These are phyloP conservation scores for Circinella minor DNA, from an alignment of 371 early-diverging fungal genomes.

Conservation along the genomic window DNA sequence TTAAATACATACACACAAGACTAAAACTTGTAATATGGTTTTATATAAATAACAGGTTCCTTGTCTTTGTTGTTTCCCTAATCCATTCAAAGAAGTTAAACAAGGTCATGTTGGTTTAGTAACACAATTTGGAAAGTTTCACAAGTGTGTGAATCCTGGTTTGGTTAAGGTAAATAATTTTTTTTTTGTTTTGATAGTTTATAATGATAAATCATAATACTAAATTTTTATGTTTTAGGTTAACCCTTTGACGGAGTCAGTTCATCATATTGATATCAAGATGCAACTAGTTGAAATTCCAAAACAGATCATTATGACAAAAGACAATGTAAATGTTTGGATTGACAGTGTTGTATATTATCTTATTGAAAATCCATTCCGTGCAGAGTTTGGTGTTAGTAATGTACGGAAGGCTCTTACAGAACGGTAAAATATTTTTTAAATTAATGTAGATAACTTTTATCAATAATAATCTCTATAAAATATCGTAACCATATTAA, in stretches of 20 bases:
- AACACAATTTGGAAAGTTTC: conserved; percentile 82
- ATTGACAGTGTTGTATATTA: conserved; percentile 91
- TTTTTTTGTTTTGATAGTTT: too few species aligned
- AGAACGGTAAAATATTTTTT: conserved; percentile 57
- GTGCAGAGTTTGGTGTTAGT: conserved; percentile 75
- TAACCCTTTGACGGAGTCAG: conserved; percentile 75
- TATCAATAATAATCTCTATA: too few species aligned
- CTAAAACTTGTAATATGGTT: neutral
- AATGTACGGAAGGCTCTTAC: conserved; percentile 76
- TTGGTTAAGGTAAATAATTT: conserved; percentile 62
- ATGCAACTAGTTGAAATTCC: conserved; percentile 79
- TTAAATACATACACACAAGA: too few species aligned
- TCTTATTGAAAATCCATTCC: conserved; percentile 83
- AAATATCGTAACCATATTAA: too few species aligned
- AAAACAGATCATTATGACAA: conserved; percentile 85
- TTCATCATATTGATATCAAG: conserved; percentile 74
- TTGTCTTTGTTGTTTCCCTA: conserved; percentile 66
- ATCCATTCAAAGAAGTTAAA: conserved; percentile 74
- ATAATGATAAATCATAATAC: neutral
- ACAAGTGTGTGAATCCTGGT: conserved; percentile 91
- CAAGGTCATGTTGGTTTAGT: conserved; percentile 82
- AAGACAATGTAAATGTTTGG: conserved; percentile 82
- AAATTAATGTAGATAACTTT: too few species aligned
- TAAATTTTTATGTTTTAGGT: conserved; percentile 19
- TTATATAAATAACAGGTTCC: conserved; percentile 27